Evolutionary conservation across 495 filamentous ascomycete species (phyloP).

Genomic region (Hyaloscypha finlandica): DNA sequence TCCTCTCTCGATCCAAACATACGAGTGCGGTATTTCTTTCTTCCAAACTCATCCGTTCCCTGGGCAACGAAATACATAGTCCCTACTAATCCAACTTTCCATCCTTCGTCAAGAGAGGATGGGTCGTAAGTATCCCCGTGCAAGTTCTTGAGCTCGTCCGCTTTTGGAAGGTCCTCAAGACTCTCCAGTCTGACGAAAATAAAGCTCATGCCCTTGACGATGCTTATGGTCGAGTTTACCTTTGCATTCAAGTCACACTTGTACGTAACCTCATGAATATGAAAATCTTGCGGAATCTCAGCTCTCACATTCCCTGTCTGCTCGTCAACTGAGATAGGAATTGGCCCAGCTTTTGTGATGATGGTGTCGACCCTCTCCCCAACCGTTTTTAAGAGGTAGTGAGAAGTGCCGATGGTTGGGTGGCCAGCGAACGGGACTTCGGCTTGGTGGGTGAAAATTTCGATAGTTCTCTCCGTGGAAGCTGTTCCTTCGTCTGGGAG

Average conservation of each 20-base stretch:
- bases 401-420: conserved; percentile 71
- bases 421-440: conserved; percentile 80
- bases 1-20: conserved; percentile 66
- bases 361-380: conserved; percentile 37
- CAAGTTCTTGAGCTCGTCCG: conserved; percentile 35
- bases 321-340: conserved; percentile 46
- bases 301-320: conserved; percentile 47
- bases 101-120: conserved; percentile 54
- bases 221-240: conserved; percentile 56
- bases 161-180: conserved; percentile 43
- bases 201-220: conserved; percentile 73
- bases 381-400: conserved; percentile 45
- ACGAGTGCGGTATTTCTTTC: conserved; percentile 44
- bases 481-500: conserved; percentile 31
- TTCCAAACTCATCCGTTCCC: conserved; percentile 33
- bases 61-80: conserved; percentile 58
- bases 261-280: conserved; percentile 51
- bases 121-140: conserved; percentile 7
- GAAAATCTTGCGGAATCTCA: conserved; percentile 65
- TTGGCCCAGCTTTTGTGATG: conserved; percentile 63
- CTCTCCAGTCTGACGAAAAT: conserved; percentile 53
- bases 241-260: conserved; percentile 34
- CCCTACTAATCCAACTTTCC: conserved; percentile 52
- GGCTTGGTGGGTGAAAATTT: conserved; percentile 66
- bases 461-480: conserved; percentile 48